phyloP scores from a whole-genome alignment of 371 early-diverging fungal species.

The Entomophthora muscae region DNA sequence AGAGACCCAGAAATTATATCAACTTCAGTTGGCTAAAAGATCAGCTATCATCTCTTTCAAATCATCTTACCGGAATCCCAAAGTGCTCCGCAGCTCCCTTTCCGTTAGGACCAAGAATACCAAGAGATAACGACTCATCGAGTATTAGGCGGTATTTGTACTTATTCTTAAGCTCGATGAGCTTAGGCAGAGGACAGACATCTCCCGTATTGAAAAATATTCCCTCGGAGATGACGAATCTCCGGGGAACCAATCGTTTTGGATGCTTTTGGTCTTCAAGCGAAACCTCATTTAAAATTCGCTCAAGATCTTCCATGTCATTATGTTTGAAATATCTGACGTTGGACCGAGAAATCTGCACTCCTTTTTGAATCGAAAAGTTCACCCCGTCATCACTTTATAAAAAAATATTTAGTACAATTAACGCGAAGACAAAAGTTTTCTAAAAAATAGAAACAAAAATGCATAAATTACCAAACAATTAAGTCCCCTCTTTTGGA shows the following conservation, averaged over 20 bases:
- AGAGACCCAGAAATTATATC: slow-evolving; percentile 93
- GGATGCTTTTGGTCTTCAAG: slow-evolving; percentile 34
- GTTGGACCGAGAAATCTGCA: slow-evolving; percentile 73
- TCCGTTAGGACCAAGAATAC: slow-evolving; percentile 80
- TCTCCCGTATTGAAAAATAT: slow-evolving; percentile 89
- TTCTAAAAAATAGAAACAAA: slow-evolving; percentile 3
- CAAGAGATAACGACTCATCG: slow-evolving; percentile 92
- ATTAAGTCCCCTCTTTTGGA: slow-evolving; percentile 93
- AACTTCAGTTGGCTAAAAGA: slow-evolving; percentile 42
- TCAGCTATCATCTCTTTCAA: background rate
- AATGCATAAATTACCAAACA: slow-evolving; percentile 38
- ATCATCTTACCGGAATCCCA: slow-evolving; percentile 32
- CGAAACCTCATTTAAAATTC: slow-evolving; percentile 59
- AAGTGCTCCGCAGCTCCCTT: slow-evolving; percentile 80
- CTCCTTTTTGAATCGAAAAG: slow-evolving; percentile 83
- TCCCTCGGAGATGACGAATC: slow-evolving; percentile 94
- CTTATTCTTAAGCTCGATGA: slow-evolving; percentile 81
- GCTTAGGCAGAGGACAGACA: slow-evolving; percentile 63
- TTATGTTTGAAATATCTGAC: slow-evolving; percentile 89
- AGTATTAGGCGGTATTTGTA: slow-evolving; percentile 96
- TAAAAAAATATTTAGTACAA: background rate
- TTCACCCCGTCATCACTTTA: slow-evolving; percentile 67
- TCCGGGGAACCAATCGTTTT: slow-evolving; percentile 62
- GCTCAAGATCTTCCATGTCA: slow-evolving; percentile 88
- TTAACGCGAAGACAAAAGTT: too few species aligned